phyloP scores from a whole-genome alignment of 208 protist species.

The Trypanosoma cruzi region DNA sequence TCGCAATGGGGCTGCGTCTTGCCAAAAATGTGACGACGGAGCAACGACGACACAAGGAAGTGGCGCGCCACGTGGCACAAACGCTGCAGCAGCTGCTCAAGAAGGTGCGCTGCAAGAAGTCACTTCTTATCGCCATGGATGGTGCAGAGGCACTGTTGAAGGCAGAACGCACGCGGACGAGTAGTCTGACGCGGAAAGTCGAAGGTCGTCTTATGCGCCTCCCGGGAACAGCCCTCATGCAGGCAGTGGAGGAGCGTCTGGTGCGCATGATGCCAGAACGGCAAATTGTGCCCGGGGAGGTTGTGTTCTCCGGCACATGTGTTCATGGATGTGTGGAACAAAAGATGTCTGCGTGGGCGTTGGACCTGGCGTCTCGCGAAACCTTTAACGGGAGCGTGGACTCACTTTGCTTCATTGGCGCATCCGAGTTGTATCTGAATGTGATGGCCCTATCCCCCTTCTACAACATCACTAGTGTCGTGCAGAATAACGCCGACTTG shows the following conservation, averaged over 20 bases:
- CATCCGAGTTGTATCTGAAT: constrained; percentile 67
- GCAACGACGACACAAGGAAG: constrained; percentile 63
- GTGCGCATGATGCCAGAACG: constrained; percentile 72
- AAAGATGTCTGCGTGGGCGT: constrained; percentile 85
- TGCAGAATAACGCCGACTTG: constrained; percentile 62
- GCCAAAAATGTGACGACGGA: constrained; percentile 59
- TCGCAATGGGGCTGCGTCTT: constrained; percentile 65
- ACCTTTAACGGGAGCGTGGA: constrained; percentile 49
- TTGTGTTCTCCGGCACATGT: constrained; percentile 69
- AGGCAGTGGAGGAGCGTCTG: constrained; percentile 79
- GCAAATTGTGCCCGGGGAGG: constrained; percentile 53
- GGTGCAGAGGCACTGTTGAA: constrained; percentile 68
- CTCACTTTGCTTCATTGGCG: constrained; percentile 77
- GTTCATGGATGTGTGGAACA: constrained; percentile 74
- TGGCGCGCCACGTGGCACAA: constrained; percentile 60
- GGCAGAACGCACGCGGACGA: constrained; percentile 40
- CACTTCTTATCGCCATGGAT: constrained; percentile 72
- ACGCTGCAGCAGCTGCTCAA: constrained; percentile 71
- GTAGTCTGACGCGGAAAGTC: constrained; percentile 35
- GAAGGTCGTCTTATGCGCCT: constrained; percentile 61
- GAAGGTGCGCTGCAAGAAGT: constrained; percentile 49
- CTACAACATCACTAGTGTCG: constrained; percentile 57
- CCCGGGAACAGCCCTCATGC: constrained; percentile 65
- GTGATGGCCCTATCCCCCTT: constrained; percentile 74
- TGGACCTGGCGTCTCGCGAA: constrained; percentile 81